phyloP scores from a whole-genome alignment of 1,139 yeast species.

The Blastobotrys persicus region DNA sequence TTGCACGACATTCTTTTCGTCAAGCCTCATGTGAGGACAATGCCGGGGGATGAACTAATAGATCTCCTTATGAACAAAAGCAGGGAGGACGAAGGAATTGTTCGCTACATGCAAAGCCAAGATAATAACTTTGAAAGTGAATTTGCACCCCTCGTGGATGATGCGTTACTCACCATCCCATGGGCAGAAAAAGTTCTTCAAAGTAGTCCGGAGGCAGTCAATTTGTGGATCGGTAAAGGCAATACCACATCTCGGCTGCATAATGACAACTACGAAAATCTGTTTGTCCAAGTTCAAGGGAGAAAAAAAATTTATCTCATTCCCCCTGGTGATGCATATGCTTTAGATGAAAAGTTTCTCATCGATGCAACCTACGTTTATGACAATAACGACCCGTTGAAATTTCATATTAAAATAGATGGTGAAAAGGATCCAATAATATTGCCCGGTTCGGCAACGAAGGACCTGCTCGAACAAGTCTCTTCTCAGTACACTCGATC shows the following conservation, averaged over 20 bases:
- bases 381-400: constrained; percentile 7
- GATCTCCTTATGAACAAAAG: constrained; percentile 15
- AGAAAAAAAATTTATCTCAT: constrained; percentile 37
- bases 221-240: constrained; percentile 41
- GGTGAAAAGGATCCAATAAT: constrained; percentile 17
- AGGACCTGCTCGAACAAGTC: constrained; percentile 8
- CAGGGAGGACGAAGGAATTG: constrained; percentile 14
- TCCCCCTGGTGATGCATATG: constrained; percentile 37
- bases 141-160: constrained; percentile 27
- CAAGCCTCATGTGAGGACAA: constrained; percentile 32
- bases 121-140: constrained; percentile 36
- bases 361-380: constrained; percentile 30
- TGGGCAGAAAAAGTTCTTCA: constrained; percentile 32
- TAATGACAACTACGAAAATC: constrained; percentile 41
- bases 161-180: constrained; percentile 24
- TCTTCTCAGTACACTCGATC: constrained; percentile 12
- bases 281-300: constrained; percentile 39
- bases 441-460: constrained; percentile 16
- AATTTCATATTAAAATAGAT: constrained; percentile 21
- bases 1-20: constrained; percentile 33
- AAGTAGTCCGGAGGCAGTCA: constrained; percentile 36
- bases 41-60: constrained; percentile 31
- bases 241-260: constrained; percentile 40
- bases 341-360: constrained; percentile 32
- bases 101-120: constrained; percentile 41